Evolutionary conservation across 108 stramenopile species (phyloP), one percentile per base, ranked within the genome.

Genomic region (Epithemia pelagica): DNA sequence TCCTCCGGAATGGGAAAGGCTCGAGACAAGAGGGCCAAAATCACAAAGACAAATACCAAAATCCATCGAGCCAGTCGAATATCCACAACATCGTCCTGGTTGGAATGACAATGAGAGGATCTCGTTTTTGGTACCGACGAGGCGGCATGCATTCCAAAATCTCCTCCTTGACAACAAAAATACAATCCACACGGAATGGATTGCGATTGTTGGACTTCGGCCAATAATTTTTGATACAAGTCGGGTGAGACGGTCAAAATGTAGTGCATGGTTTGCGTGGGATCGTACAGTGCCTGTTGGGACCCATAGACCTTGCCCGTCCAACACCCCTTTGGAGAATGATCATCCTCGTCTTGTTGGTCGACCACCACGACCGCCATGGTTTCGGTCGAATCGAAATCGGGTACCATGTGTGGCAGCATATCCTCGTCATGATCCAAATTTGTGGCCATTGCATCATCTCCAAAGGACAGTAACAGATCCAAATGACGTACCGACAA

Each of bases 101-200:
- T 61, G 5, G 64, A 73, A 18, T 77, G 79, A 2, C 64, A 64
- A 37, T 80, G 73, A 5, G 37, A 46, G 10, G 37, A 5, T 10
- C 5, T 5, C 15, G 37, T 5, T 46, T 46, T 46, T 5, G 37
- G 15, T 15, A 15, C 15, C 37, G 15, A 10, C 5, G 15, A 46
- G 37, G 37, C 37, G 37, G 5, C 10, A 5, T 1, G 75, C 10
- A 10, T 15, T 10, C 37, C 81, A 20, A 73, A 69, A 52, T 81
- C 82, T 10, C 78, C 81, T 18, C 74, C 69, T 57, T 84, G 86
- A 60, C 86, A 87, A 66, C 86, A 87, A 74, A 84, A 87, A 57
- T 87, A 84, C 30, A 87, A 62, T 26, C 86, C 83, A 23, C 72
- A 79, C 1, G 86, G 86, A 24, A 79, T 31, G n/a, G 52, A 37